Evolutionary conservation across 495 filamentous ascomycete species (phyloP).

Genomic region (Gamarada debralockiae): DNA sequence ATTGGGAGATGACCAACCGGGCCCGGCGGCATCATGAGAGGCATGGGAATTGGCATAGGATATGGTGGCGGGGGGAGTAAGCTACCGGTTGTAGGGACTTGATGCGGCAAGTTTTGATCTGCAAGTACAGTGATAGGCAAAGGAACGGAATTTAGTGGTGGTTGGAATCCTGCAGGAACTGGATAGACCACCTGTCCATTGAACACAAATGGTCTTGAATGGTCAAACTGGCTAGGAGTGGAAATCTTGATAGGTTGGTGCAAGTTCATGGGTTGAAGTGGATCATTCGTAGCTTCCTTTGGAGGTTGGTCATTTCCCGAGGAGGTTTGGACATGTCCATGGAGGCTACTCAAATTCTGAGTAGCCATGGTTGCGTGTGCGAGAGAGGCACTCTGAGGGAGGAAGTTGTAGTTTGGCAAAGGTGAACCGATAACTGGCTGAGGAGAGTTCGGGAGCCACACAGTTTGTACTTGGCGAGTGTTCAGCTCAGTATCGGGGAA

Average conservation of each 20-base stretch:
- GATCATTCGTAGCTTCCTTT: slow-evolving; percentile 14
- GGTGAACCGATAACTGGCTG: background rate
- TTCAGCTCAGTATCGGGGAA: slow-evolving; percentile 1
- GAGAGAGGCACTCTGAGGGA: slow-evolving; percentile 1
- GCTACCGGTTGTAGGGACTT: background rate
- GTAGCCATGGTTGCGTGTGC: slow-evolving; percentile 7
- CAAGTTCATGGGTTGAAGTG: background rate
- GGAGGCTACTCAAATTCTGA: slow-evolving; percentile 21
- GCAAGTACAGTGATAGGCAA: slow-evolving; percentile 15
- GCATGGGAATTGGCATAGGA: slow-evolving; percentile 21
- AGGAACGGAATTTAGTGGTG: slow-evolving; percentile 12
- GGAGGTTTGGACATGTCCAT: slow-evolving; percentile 17
- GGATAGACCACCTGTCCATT: slow-evolving; percentile 48
- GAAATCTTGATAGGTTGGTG: slow-evolving; percentile 33
- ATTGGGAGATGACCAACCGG: slow-evolving; percentile 9
- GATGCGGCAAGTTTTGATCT: slow-evolving; percentile 16
- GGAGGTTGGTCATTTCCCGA: background rate
- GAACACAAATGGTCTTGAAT: slow-evolving; percentile 39
- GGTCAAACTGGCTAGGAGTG: slow-evolving; percentile 41
- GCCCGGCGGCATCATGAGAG: slow-evolving; percentile 18
- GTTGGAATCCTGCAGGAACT: slow-evolving; percentile 20
- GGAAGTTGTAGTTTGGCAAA: slow-evolving; percentile 4
- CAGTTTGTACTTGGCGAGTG: background rate
- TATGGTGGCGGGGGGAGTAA: slow-evolving; percentile 2
- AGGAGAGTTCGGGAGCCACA: background rate